phyloP scores from a whole-genome alignment of 768 basidiomycete species.

The Leucocoprinus leucothites region DNA sequence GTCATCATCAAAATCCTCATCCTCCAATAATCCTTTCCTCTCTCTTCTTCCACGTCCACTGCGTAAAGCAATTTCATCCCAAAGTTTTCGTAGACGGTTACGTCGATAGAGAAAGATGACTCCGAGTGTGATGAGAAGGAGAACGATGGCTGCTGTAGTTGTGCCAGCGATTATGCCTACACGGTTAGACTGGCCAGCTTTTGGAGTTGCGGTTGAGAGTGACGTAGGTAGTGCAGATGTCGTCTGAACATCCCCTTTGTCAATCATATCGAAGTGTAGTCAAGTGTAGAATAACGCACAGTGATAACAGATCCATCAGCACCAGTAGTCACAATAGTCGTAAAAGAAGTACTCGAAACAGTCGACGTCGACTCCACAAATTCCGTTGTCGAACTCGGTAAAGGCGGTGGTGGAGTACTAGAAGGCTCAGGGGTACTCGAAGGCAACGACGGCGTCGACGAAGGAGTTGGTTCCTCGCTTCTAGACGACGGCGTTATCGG shows the following conservation, averaged over 20 bases:
- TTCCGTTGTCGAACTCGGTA: not conserved
- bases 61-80: conserved; percentile 1
- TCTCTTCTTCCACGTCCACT: conserved; percentile 7
- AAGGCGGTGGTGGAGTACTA: not conserved
- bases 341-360: not conserved
- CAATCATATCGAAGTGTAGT: too few species aligned
- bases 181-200: conserved; percentile 1
- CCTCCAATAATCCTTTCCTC: conserved; percentile 12
- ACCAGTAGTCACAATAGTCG: not conserved
- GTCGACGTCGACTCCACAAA: not conserved
- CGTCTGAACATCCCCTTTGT: not conserved
- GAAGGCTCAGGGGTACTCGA: not conserved
- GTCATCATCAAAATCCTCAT: conserved; percentile 17
- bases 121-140: conserved; percentile 12
- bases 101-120: conserved; percentile 11
- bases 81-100: conserved; percentile 1
- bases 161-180: conserved; percentile 17
- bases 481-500: not conserved
- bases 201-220: conserved; percentile 6
- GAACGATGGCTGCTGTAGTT: conserved; percentile 8
- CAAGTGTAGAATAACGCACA: not conserved
- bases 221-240: not conserved
- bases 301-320: conserved; percentile 4
- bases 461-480: not conserved
- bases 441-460: not conserved